Conservation (phyloP, 495 filamentous ascomycete genomes). For the Xylaria curta region DNA sequence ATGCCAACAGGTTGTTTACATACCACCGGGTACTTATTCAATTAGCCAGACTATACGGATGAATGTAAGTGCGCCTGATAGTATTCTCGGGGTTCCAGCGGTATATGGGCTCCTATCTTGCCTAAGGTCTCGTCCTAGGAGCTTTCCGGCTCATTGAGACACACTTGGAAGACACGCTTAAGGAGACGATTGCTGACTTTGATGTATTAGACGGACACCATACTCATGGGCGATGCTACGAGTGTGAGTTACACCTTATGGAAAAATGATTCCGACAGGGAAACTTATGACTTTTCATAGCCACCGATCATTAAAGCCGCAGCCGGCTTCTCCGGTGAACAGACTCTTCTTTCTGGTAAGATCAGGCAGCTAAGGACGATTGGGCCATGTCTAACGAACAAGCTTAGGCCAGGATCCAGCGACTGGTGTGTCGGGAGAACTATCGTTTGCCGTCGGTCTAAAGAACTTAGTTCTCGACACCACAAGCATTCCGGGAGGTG, state of each 20-base stretch:
- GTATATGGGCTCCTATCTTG: neutral
- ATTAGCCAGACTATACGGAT: conserved; percentile 61
- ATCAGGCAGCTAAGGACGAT: conserved; percentile 37
- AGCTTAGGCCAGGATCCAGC: conserved; percentile 32
- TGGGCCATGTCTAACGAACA: conserved; percentile 46
- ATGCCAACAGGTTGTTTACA: conserved; percentile 60
- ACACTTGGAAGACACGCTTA: too few relatives aligned
- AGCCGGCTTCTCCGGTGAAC: conserved; percentile 45
- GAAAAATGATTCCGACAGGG: neutral
- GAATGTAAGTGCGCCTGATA: conserved; percentile 33
- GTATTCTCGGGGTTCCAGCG: neutral
- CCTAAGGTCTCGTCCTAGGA: neutral
- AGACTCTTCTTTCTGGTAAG: conserved; percentile 39
- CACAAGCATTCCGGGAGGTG: conserved; percentile 57
- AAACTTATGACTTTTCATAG: conserved; percentile 21
- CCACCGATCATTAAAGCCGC: conserved; percentile 68
- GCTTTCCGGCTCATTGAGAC: too few relatives aligned
- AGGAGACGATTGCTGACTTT: conserved; percentile 1
- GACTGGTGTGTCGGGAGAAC: conserved; percentile 36
- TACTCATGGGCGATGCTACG: conserved; percentile 71
- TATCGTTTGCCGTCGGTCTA: conserved; percentile 66
- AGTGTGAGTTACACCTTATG: conserved; percentile 46
- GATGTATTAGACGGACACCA: conserved; percentile 53
- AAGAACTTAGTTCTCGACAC: conserved; percentile 74
- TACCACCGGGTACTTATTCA: conserved; percentile 69